Evolutionary conservation across 768 basidiomycete genomes (phyloP).

Genomic region (Pholiota microspora): DNA sequence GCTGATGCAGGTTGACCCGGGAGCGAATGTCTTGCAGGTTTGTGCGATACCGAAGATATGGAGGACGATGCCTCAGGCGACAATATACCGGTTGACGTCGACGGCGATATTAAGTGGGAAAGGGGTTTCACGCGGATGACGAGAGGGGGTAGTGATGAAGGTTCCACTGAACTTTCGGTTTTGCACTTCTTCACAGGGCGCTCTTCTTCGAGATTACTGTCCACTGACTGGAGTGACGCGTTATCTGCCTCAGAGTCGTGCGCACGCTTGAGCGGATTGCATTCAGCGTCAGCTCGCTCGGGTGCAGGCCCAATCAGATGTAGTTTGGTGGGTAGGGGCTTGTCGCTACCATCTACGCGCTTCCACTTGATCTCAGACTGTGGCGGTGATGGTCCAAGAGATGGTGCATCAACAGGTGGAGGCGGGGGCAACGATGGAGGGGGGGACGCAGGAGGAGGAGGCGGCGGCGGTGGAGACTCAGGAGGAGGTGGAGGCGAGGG

Average conservation of each 20-base stretch:
- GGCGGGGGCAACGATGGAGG: not conserved
- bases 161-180: not conserved
- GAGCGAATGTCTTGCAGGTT: conserved; percentile 3
- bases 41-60: not conserved
- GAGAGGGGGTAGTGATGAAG: not conserved
- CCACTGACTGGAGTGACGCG: not conserved
- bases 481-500: conserved; percentile 26
- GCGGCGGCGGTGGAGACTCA: conserved; percentile 11
- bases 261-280: not conserved
- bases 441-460: not conserved
- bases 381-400: too few relatives aligned
- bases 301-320: not conserved
- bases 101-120: not conserved
- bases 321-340: not conserved
- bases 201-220: not conserved
- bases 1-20: conserved; percentile 15
- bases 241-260: not conserved
- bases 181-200: not conserved
- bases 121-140: not conserved
- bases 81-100: not conserved
- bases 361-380: too few relatives aligned
- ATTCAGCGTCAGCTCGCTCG: not conserved
- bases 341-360: conserved; percentile 20
- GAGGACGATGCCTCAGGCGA: not conserved
- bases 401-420: not conserved